Percentiles rank a stretch among this genome's conserved stretches.
These are phyloP conservation scores for Pyrenopolyporus hunteri DNA, from an alignment of 495 filamentous ascomycete species.

Conservation along the genomic window DNA sequence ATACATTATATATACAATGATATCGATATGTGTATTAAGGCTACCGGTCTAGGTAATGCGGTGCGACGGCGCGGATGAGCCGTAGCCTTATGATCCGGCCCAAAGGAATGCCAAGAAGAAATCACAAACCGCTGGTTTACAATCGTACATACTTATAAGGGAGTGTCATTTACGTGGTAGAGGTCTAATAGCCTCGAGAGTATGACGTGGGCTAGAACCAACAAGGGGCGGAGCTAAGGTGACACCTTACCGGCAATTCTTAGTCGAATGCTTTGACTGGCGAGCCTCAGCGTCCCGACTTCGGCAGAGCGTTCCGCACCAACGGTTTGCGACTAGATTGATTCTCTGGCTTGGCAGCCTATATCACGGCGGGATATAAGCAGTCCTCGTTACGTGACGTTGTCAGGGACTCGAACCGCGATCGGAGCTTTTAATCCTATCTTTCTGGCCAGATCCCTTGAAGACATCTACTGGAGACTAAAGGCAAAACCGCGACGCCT, in stretches of 20 bases:
- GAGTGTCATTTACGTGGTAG: slow-evolving; percentile 2
- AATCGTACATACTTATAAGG: neutral
- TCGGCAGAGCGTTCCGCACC: slow-evolving; percentile 18
- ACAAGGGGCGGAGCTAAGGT: slow-evolving; percentile 6
- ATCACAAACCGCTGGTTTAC: neutral
- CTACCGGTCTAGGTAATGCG: slow-evolving; percentile 15
- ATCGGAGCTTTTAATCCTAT: slow-evolving; percentile 15
- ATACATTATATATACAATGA: neutral
- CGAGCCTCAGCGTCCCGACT: slow-evolving; percentile 21
- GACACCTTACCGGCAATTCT: slow-evolving; percentile 33
- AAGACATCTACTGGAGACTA: neutral
- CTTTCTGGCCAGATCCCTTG: neutral
- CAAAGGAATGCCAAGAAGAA: slow-evolving; percentile 2
- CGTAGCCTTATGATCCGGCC: slow-evolving; percentile 11
- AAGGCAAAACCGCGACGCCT: neutral
- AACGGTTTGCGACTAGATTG: neutral
- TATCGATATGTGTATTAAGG: slow-evolving; percentile 11
- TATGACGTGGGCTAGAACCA: slow-evolving; percentile 13
- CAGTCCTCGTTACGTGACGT: slow-evolving; percentile 6
- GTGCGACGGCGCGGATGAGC: slow-evolving; percentile 25
- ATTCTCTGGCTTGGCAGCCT: slow-evolving; percentile 16
- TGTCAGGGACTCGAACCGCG: neutral
- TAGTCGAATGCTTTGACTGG: slow-evolving; percentile 2
- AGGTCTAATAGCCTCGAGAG: slow-evolving; percentile 5
- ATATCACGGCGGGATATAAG: slow-evolving; percentile 22